These are phyloP conservation scores for Pneumocystis sp. DNA, from an alignment of 1,139 yeast genomes.

Conservation along the genomic window DNA sequence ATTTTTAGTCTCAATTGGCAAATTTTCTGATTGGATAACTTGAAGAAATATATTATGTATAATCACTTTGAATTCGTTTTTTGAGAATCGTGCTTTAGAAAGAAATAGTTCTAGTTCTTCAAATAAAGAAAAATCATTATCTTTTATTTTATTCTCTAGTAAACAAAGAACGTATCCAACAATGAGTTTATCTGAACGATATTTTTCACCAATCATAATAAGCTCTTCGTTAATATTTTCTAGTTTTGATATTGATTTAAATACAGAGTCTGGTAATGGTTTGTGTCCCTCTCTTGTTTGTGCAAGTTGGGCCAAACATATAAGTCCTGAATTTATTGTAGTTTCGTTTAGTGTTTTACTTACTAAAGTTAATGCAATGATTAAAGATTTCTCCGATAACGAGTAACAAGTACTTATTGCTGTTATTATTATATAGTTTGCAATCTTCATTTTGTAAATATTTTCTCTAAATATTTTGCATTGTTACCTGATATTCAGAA, in stretches of 20 bases:
- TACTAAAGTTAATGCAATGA: conserved; percentile 59
- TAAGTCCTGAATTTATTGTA: conserved; percentile 24
- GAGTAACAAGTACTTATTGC: conserved; percentile 65
- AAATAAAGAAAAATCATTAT: not conserved
- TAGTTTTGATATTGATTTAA: conserved; percentile 1
- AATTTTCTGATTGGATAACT: not conserved
- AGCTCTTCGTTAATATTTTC: conserved; percentile 14
- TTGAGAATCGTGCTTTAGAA: not conserved
- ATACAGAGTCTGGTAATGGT: conserved; percentile 5
- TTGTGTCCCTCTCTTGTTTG: conserved; percentile 9
- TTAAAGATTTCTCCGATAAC: conserved; percentile 44
- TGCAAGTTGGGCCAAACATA: conserved; percentile 26
- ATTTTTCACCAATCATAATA: conserved; percentile 5
- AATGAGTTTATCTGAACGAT: conserved; percentile 10
- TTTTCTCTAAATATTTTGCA: not conserved
- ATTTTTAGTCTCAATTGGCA: not conserved
- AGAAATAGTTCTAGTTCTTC: not conserved
- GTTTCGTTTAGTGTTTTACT: conserved; percentile 31
- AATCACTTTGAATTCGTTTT: not conserved
- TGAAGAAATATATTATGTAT: not conserved
- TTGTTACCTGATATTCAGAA: conserved; percentile 40
- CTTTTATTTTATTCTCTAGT: not conserved
- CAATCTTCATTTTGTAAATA: conserved; percentile 25
- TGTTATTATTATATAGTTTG: conserved; percentile 68
- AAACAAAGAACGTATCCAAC: conserved; percentile 1